Evolutionary conservation across 2,329 filamentous ascomycete genomes (phyloP).

Genomic region (Knufia petricola): DNA sequence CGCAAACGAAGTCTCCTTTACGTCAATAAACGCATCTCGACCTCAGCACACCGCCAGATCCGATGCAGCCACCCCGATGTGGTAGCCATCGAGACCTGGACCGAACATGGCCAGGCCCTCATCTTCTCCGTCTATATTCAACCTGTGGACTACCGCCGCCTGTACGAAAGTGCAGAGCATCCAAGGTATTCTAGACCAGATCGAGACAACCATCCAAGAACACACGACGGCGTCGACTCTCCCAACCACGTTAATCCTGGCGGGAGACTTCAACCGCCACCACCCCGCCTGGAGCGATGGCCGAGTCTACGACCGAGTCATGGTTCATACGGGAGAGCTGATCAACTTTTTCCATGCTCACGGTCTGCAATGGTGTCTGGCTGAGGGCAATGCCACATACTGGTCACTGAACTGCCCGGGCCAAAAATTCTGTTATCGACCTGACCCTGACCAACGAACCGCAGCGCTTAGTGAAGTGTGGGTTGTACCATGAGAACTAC

Average conservation of each 20-base stretch:
- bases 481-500: conserved; percentile 23
- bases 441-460: conserved; percentile 15
- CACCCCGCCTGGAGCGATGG: conserved; percentile 13
- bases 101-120: conserved; percentile 13
- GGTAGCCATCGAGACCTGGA: conserved; percentile 19
- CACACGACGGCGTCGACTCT: background rate
- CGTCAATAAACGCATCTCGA: conserved; percentile 21
- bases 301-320: conserved; percentile 1
- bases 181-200: conserved; percentile 6
- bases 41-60: conserved; percentile 21
- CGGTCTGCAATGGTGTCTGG: conserved; percentile 13
- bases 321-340: conserved; percentile 12
- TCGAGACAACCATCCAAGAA: background rate
- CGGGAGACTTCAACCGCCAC: conserved; percentile 17
- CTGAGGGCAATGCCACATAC: background rate
- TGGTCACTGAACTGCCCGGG: conserved; percentile 12
- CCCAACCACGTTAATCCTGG: conserved; percentile 7
- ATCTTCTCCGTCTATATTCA: conserved; percentile 20
- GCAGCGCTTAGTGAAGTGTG: conserved; percentile 17
- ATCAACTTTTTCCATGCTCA: conserved; percentile 17
- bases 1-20: conserved; percentile 23
- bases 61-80: conserved; percentile 23
- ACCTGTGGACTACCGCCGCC: background rate
- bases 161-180: conserved; percentile 9
- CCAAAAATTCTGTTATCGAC: conserved; percentile 12